Evolutionary conservation across 768 basidiomycete genomes (phyloP).

Genomic region (Coprinellus micaceus): DNA sequence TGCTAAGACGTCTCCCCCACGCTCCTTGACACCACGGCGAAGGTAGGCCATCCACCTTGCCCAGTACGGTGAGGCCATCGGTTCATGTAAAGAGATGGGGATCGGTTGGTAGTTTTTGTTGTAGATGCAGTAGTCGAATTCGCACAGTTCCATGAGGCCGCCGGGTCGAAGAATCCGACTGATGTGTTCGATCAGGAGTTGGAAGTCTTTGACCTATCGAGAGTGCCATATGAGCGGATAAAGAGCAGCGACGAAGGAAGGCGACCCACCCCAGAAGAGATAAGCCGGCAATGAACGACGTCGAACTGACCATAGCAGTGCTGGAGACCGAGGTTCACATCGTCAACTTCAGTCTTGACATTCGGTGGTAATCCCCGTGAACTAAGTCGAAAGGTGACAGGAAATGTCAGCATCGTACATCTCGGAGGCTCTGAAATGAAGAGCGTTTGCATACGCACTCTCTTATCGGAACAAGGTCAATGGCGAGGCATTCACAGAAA

Average conservation of each 20-base stretch:
- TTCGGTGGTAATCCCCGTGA: too few relatives aligned
- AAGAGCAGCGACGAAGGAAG: not conserved
- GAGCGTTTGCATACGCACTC: constrained; percentile 18
- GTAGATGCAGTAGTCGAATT: constrained; percentile 67
- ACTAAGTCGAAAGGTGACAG: not conserved
- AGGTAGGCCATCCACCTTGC: constrained; percentile 59
- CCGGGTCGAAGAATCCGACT: constrained; percentile 63
- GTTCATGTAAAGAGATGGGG: constrained; percentile 35
- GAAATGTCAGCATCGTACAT: constrained; percentile 9
- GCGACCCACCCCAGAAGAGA: constrained; percentile 66
- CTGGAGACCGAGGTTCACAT: constrained; percentile 78
- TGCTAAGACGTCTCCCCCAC: constrained; percentile 29
- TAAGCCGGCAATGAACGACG: constrained; percentile 68
- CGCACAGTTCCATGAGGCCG: constrained; percentile 62
- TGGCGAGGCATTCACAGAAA: constrained; percentile 62
- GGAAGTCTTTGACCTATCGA: constrained; percentile 68
- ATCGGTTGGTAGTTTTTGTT: constrained; percentile 37
- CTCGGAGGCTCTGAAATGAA: not conserved
- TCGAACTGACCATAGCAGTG: constrained; percentile 79
- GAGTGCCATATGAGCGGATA: constrained; percentile 15
- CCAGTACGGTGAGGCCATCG: constrained; percentile 52
- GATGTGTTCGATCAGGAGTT: constrained; percentile 61
- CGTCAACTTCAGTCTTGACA: constrained; percentile 73
- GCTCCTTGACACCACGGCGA: constrained; percentile 47
- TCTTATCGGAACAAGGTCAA: constrained; percentile 80